phyloP scores from a whole-genome alignment of 2,329 filamentous ascomycete genomes.

The Sarocladiaceae sp. region DNA sequence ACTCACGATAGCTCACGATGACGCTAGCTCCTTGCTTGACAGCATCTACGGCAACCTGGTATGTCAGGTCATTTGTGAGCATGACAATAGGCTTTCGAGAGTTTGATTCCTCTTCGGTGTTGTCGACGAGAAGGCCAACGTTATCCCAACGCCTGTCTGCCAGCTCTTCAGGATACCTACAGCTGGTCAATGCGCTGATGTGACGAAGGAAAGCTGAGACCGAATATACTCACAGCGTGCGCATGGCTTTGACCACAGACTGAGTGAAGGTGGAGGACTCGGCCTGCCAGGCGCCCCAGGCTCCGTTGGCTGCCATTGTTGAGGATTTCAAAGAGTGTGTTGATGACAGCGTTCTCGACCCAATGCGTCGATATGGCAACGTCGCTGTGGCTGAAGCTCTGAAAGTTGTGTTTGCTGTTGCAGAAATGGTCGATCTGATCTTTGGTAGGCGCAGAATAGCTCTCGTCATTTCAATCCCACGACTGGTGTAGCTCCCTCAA shows the following conservation, averaged over 20 bases:
- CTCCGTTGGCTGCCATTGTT: slow-evolving; percentile 22
- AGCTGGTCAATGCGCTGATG: not conserved
- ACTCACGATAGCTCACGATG: slow-evolving; percentile 78
- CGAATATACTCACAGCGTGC: slow-evolving; percentile 57
- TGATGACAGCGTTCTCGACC: not conserved
- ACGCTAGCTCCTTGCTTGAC: slow-evolving; percentile 69
- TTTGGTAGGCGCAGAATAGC: not conserved
- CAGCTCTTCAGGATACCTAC: slow-evolving; percentile 78
- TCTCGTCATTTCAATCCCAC: slow-evolving; percentile 6
- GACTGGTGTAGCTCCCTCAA: no score
- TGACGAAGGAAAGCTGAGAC: not conserved
- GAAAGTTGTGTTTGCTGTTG: not conserved
- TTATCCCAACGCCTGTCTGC: slow-evolving; percentile 94
- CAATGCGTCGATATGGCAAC: not conserved
- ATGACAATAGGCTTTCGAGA: slow-evolving; percentile 35
- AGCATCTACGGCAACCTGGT: slow-evolving; percentile 82
- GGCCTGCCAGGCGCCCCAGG: slow-evolving; percentile 35
- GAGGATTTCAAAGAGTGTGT: not conserved
- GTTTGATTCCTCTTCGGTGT: slow-evolving; percentile 26
- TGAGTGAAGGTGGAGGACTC: slow-evolving; percentile 37
- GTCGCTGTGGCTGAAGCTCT: not conserved
- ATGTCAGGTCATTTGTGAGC: slow-evolving; percentile 82
- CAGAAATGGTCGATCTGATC: not conserved
- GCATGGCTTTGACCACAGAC: slow-evolving; percentile 72
- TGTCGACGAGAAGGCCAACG: slow-evolving; percentile 69